phyloP scores from a whole-genome alignment of 495 filamentous ascomycete genomes.

The Talaromyces liani region DNA sequence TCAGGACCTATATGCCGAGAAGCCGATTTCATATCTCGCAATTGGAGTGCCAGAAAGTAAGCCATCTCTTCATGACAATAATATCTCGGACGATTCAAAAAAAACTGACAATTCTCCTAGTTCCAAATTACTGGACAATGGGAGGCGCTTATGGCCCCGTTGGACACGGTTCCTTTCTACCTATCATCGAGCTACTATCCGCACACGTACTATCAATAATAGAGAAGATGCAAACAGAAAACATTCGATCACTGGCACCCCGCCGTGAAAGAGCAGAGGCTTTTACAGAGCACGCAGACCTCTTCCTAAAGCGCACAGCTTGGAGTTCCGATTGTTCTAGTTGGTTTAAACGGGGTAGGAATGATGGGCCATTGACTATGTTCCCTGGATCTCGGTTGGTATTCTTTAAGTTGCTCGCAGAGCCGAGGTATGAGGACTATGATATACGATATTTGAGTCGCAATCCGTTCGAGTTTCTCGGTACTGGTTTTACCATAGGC shows the following conservation, averaged over 20 bases:
- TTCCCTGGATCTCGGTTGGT: conserved; percentile 31
- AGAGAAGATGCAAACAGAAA: conserved; percentile 25
- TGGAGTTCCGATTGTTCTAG: conserved; percentile 34
- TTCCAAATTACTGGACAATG: conserved; percentile 7
- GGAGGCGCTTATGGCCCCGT: conserved; percentile 9
- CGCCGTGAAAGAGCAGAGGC: conserved; percentile 22
- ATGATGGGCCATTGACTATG: conserved; percentile 14
- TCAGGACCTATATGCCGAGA: conserved; percentile 3
- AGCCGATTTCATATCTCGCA: conserved; percentile 5
- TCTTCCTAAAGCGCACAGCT: conserved; percentile 28
- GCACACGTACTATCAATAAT: conserved; percentile 32
- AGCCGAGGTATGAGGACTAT: conserved; percentile 43
- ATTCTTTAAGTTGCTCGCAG: conserved; percentile 43
- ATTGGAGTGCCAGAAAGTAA: conserved; percentile 2
- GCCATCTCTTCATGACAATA: background rate
- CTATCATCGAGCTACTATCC: conserved; percentile 25
- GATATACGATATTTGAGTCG: conserved; percentile 14
- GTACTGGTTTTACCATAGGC: conserved; percentile 13
- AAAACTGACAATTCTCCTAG: conserved; percentile 1
- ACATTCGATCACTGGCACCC: conserved; percentile 14
- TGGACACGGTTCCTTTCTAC: conserved; percentile 20
- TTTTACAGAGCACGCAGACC: conserved; percentile 26
- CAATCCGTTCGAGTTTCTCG: conserved; percentile 20
- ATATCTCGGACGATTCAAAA: too few species aligned
- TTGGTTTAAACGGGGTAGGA: conserved; percentile 32